These are phyloP conservation scores for Sphenostylis stenocarpa DNA, from an alignment of 306 rosid genomes.

Conservation along the genomic window DNA sequence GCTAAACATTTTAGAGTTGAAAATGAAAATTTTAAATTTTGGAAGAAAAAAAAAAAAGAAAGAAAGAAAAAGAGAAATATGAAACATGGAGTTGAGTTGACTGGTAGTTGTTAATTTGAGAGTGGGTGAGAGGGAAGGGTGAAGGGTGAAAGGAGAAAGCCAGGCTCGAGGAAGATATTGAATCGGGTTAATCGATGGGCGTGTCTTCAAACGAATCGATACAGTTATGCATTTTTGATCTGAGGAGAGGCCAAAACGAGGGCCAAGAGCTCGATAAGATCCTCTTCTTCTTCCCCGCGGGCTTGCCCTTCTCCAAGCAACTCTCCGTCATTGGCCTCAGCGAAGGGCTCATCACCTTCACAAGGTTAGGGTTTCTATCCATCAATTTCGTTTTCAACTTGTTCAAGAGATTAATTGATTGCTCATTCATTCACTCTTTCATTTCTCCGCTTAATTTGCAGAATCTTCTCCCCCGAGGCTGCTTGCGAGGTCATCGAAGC, in stretches of 20 bases:
- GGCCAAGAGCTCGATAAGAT: slow-evolving; percentile 97
- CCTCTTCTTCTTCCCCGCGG: slow-evolving; percentile 84
- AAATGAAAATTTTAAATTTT: too few species aligned
- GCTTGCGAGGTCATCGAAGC: slow-evolving; percentile 92
- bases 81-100: not conserved
- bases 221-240: slow-evolving; percentile 80
- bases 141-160: not conserved
- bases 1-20: too few species aligned
- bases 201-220: slow-evolving; percentile 65
- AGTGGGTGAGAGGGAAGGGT: not conserved
- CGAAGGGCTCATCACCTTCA: slow-evolving; percentile 94
- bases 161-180: not conserved
- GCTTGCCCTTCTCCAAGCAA: slow-evolving; percentile 77
- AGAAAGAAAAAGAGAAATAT: too few species aligned
- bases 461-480: slow-evolving; percentile 91
- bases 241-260: slow-evolving; percentile 91
- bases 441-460: slow-evolving; percentile 31
- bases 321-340: slow-evolving; percentile 93
- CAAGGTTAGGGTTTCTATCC: slow-evolving; percentile 49
- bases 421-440: not conserved
- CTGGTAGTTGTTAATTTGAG: not conserved
- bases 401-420: not conserved
- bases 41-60: too few species aligned
- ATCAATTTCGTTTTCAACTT: not conserved
- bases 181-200: slow-evolving; percentile 50